phyloP scores from a whole-genome alignment of 2,329 filamentous ascomycete species.

The Claviceps purpurea region DNA sequence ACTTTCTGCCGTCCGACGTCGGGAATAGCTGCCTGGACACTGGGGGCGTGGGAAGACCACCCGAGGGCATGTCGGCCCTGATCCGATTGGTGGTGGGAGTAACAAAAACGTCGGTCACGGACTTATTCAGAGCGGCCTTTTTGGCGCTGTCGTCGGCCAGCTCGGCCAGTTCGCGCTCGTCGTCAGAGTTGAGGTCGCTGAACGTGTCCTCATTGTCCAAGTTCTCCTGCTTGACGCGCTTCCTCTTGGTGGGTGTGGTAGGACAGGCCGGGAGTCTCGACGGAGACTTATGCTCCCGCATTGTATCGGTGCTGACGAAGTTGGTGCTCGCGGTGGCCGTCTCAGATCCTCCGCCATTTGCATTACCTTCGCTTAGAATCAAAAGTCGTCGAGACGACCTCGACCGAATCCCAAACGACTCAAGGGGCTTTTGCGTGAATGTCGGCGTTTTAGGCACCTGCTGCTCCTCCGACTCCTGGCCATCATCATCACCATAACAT shows the following conservation, averaged over 20 bases:
- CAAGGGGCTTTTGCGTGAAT: slow-evolving; percentile 17
- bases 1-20: slow-evolving; percentile 15
- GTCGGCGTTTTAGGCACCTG: slow-evolving; percentile 14
- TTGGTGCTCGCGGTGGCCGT: not conserved
- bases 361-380: not conserved
- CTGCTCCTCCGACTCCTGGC: not conserved
- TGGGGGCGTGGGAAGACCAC: slow-evolving; percentile 20
- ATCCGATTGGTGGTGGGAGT: slow-evolving; percentile 15
- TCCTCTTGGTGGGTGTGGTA: slow-evolving; percentile 15
- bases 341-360: not conserved
- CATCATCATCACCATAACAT: not conserved
- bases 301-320: not conserved
- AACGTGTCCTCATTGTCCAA: slow-evolving; percentile 16
- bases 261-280: not conserved
- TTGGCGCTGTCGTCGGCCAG: slow-evolving; percentile 22
- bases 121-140: slow-evolving; percentile 8
- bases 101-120: slow-evolving; percentile 6
- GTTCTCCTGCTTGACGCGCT: slow-evolving; percentile 14
- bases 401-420: slow-evolving; percentile 16
- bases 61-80: slow-evolving; percentile 9
- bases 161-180: slow-evolving; percentile 23
- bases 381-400: slow-evolving; percentile 10
- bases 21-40: slow-evolving; percentile 24
- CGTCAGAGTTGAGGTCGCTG: slow-evolving; percentile 24
- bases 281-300: not conserved